phyloP scores from a whole-genome alignment of 805 yeast species.

The Yarrowia divulgata region DNA sequence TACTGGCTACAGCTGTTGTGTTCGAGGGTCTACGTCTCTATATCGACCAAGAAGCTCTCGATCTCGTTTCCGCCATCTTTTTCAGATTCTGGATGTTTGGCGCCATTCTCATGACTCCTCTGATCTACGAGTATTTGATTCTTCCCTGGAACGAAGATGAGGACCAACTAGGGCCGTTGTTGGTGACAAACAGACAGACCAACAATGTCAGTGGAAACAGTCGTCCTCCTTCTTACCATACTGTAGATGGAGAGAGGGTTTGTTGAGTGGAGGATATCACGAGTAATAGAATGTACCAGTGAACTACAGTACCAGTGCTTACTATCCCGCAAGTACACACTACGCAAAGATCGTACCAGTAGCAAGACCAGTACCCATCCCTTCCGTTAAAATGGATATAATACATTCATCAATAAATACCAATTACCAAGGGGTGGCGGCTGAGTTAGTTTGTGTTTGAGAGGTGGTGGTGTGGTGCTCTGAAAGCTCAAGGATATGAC shows the following conservation, averaged over 20 bases:
- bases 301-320: too few species aligned
- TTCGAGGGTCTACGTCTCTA: neutral
- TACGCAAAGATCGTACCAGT: too few species aligned
- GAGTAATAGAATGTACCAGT: too few species aligned
- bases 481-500: neutral
- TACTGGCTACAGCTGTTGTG: neutral
- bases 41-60: neutral
- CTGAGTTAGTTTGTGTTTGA: slow-evolving; percentile 22
- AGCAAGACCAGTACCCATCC: too few species aligned
- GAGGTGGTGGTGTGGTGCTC: neutral
- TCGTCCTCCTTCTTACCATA: neutral
- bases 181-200: neutral
- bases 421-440: slow-evolving; percentile 40
- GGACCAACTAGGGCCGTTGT: neutral
- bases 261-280: too few species aligned
- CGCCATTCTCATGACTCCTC: neutral
- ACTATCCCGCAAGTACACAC: too few species aligned
- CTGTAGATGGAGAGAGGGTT: neutral
- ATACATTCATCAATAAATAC: slow-evolving; percentile 35
- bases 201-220: neutral
- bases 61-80: neutral
- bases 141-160: neutral
- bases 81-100: slow-evolving; percentile 2
- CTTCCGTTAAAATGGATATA: slow-evolving; percentile 7
- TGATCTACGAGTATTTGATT: neutral